A percentile compares a stretch with the other conserved stretches of the same genome.
Conservation (phyloP, 805 yeast species). For the Saturnispora dispora region DNA sequence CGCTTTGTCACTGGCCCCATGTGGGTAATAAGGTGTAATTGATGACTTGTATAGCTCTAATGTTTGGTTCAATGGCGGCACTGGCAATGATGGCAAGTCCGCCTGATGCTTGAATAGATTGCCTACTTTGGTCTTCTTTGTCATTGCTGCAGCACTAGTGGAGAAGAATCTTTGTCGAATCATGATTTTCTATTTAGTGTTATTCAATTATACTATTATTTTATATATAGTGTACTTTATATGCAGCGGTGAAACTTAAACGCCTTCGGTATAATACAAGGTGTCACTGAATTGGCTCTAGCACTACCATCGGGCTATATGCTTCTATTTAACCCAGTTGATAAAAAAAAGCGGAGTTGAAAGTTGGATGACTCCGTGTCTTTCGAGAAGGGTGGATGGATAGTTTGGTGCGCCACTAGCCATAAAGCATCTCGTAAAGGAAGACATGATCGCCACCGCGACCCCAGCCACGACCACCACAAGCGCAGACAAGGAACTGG, state of each 20-base stretch:
- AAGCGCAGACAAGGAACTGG: conserved; percentile 78
- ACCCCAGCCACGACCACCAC: conserved; percentile 96
- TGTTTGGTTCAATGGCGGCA: conserved; percentile 71
- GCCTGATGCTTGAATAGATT: conserved; percentile 64
- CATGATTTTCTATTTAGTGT: neutral
- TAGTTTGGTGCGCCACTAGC: neutral
- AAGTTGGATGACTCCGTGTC: neutral
- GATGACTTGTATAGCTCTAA: conserved; percentile 60
- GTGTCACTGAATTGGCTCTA: neutral
- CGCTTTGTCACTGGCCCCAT: conserved; percentile 35
- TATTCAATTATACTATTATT: neutral
- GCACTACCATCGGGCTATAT: neutral
- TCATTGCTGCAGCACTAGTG: neutral
- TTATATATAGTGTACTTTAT: neutral
- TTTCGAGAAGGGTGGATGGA: neutral
- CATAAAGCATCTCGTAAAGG: conserved; percentile 11
- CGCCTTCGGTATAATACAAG: neutral
- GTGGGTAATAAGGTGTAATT: conserved; percentile 56
- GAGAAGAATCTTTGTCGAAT: neutral
- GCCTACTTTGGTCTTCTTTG: conserved; percentile 30
- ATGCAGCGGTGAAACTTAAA: neutral
- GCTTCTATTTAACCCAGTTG: neutral
- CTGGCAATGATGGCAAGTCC: conserved; percentile 75
- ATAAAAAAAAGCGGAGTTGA: neutral
- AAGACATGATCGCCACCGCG: conserved; percentile 77